A percentile compares a stretch with the other conserved stretches of the same genome.
phyloP scores from a whole-genome alignment of 2,329 filamentous ascomycete genomes.

The Sclerotinia spermophila region DNA sequence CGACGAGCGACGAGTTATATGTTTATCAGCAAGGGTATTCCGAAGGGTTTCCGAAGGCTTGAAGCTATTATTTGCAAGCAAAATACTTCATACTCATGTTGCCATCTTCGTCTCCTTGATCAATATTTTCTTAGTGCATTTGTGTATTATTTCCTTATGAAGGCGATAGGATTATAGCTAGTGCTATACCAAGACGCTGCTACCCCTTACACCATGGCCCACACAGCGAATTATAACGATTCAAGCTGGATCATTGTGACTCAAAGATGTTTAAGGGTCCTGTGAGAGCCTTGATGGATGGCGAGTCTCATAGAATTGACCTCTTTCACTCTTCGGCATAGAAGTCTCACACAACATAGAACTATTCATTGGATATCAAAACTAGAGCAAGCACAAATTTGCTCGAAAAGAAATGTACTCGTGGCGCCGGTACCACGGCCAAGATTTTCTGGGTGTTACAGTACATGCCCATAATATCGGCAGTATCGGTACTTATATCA shows the following conservation, averaged over 20 bases:
- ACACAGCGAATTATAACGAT: not conserved
- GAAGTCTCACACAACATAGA: not conserved
- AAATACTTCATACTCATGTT: not conserved
- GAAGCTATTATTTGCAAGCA: not conserved
- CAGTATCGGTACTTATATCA: not conserved
- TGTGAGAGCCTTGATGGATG: not conserved
- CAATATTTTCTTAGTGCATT: not conserved
- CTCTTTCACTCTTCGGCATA: not conserved
- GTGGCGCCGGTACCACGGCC: not conserved
- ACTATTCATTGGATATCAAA: not conserved
- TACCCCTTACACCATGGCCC: not conserved
- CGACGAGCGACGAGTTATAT: not conserved
- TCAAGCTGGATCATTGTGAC: not conserved
- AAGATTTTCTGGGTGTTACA: not conserved
- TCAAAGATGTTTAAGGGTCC: not conserved
- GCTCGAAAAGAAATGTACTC: not conserved
- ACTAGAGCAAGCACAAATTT: not conserved
- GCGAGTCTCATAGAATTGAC: not conserved
- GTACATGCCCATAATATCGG: not conserved
- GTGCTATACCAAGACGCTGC: not conserved
- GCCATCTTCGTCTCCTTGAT: not conserved
- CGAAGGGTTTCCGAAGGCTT: not conserved
- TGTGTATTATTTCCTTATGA: too few relatives aligned
- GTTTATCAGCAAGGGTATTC: too few relatives aligned
- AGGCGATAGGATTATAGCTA: not conserved